Evolutionary conservation across 306 rosid species (phyloP).

Genomic region (Lablab purpureus): DNA sequence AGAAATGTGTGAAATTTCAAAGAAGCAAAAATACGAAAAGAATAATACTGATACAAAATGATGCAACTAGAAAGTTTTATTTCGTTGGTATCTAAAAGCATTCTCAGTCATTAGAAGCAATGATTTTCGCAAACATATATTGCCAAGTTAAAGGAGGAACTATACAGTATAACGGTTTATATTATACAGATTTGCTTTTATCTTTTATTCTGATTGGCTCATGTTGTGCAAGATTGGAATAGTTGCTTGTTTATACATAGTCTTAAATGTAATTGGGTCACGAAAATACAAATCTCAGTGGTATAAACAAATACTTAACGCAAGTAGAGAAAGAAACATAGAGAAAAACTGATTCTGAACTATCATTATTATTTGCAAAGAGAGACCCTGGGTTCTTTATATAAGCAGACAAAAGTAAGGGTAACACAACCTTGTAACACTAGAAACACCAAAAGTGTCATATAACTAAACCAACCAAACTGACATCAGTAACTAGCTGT

Average conservation of each 20-base stretch:
- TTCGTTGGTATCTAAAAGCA: constrained; percentile 28
- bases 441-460: neutral
- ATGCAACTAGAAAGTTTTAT: constrained; percentile 29
- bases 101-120: constrained; percentile 6
- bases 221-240: neutral
- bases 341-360: neutral
- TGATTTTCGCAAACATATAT: constrained; percentile 6
- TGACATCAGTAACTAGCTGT: neutral
- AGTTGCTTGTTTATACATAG: constrained; percentile 12
- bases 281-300: neutral
- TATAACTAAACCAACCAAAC: neutral
- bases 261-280: neutral
- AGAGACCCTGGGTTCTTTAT: neutral
- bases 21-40: neutral
- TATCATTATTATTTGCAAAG: neutral
- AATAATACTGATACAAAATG: neutral
- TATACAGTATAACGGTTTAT: constrained; percentile 1
- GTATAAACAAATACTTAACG: neutral
- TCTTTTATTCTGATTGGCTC: constrained; percentile 6
- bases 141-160: neutral
- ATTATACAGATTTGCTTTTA: neutral
- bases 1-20: constrained; percentile 37
- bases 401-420: neutral
- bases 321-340: neutral
- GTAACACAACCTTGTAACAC: neutral